Evolutionary conservation across 345 rosid species (phyloP), one percentile per base, ranked within the genome.

Genomic region (Pugionium dolabratum): DNA sequence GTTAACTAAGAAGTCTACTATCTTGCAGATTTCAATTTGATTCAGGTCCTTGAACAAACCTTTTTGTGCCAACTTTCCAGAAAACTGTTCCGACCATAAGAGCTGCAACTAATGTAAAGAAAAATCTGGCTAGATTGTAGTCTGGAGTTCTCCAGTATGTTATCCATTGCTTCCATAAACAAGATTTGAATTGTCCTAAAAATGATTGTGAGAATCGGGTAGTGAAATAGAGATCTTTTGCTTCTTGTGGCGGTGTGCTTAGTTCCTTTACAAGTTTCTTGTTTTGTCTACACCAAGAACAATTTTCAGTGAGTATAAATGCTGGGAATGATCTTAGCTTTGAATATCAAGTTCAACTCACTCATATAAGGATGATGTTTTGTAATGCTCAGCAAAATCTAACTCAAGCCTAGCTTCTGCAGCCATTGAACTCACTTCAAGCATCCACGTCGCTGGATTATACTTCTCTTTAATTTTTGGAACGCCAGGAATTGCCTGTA

Each of bases 391-490:
- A n/a, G 92, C 89, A 61, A 90, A 90, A 76, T 90, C 95, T 28
- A 83, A 79, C 61, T 79, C 79, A 10, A 90, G 87, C 34, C 82
- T 75, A 1, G 79, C 69, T 76, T 90, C 97, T 26, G 83, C 84
- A 29, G 97, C 87, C 5, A 76, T 39, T n/a, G 95, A 86, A 76
- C 89, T 90, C 69, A 86, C 97, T 88, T 87, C 95, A 31, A 87
- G 79, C 95, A 87, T 87, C 95, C 95, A 87, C 42, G 95, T 87
- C 0, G 97, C 97, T 0, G 92, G 97, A 69, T 87, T 90, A 71
- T 84, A 82, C 72, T 82, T 86, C 0, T 84, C 92, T 58, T 81
- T 86, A 25, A 87, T 90, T 57, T 73, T 80, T 2, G 85, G 82
- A 8, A 83, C 81, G 51, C 89, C 89, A 6, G 81, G 87, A 60